Conservation (phyloP, 108 stramenopile species). For the Cyclotella atomus region DNA sequence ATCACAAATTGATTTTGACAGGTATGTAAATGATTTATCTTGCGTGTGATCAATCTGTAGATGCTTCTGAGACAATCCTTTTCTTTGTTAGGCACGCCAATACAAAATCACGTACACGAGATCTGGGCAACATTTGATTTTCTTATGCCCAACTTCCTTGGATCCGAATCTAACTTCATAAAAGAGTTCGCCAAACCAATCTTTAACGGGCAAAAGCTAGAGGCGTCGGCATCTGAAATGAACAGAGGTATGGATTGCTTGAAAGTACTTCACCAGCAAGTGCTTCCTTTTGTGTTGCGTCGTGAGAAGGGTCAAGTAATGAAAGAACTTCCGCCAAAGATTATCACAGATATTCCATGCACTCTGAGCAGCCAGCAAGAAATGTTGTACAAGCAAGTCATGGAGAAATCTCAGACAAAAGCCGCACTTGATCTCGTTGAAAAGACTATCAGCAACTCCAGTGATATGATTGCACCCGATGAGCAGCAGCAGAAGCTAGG, state of each 20-base stretch:
- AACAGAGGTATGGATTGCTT: constrained; percentile 71
- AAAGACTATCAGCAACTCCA: constrained; percentile 7
- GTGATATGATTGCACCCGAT: constrained; percentile 13
- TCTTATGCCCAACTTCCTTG: constrained; percentile 96
- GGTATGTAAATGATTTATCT: constrained; percentile 37
- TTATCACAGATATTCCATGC: constrained; percentile 84
- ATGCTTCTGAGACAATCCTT: no score
- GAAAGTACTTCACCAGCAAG: constrained; percentile 90
- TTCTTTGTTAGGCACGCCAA: constrained; percentile 77
- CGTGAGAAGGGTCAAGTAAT: constrained; percentile 94
- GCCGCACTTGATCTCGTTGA: constrained; percentile 50
- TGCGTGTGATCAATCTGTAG: no score
- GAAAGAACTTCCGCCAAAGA: constrained; percentile 95
- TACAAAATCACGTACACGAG: constrained; percentile 98
- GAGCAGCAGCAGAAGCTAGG: constrained; percentile 32
- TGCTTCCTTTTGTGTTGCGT: constrained; percentile 93
- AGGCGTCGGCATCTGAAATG: constrained; percentile 65
- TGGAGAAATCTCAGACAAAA: constrained; percentile 42
- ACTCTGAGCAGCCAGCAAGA: constrained; percentile 71
- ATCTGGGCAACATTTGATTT: constrained; percentile 98
- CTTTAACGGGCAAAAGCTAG: constrained; percentile 61
- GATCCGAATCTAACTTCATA: constrained; percentile 69
- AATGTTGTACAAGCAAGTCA: constrained; percentile 61
- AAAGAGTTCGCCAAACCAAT: constrained; percentile 90
- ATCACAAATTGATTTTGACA: constrained; percentile 86